Evolutionary conservation across 2,329 filamentous ascomycete species (phyloP).

Genomic region (Didymella lethalis): DNA sequence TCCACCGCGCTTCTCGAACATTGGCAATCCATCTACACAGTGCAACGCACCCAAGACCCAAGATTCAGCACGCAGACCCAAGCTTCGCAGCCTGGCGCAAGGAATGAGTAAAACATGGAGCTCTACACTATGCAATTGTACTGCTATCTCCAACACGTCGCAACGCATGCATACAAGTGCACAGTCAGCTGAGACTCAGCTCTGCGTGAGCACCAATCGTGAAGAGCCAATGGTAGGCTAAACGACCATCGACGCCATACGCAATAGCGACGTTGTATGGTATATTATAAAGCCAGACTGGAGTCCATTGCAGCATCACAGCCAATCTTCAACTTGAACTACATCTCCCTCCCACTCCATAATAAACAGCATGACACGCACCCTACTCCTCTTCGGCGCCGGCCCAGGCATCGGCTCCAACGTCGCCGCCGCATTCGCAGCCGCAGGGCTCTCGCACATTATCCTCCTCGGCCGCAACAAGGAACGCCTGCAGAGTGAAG

Average conservation of each 20-base stretch:
- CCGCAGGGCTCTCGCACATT: conserved; percentile 56
- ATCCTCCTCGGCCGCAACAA: conserved; percentile 58
- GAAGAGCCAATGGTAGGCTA: not conserved
- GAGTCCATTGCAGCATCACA: not conserved
- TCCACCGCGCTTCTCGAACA: not conserved
- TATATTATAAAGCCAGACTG: not conserved
- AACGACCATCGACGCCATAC: not conserved
- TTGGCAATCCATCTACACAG: conserved; percentile 5
- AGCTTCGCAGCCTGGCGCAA: not conserved
- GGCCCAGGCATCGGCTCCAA: conserved; percentile 60
- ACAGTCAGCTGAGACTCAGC: not conserved
- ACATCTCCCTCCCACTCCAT: not conserved
- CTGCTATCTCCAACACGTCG: not conserved
- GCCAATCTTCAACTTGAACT: not conserved
- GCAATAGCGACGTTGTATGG: not conserved
- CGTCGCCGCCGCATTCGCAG: conserved; percentile 53
- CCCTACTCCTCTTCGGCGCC: conserved; percentile 56
- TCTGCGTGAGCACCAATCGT: not conserved
- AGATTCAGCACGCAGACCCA: not conserved
- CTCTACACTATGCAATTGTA: not conserved
- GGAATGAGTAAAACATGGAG: not conserved
- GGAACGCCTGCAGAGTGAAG: conserved; percentile 52
- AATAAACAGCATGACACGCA: conserved; percentile 25
- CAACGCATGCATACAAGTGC: not conserved
- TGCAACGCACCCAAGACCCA: not conserved